Percentiles rank a stretch among this genome's conserved stretches.
phyloP scores from a whole-genome alignment of 768 basidiomycete genomes.

The Paxillus ammoniavirescens region DNA sequence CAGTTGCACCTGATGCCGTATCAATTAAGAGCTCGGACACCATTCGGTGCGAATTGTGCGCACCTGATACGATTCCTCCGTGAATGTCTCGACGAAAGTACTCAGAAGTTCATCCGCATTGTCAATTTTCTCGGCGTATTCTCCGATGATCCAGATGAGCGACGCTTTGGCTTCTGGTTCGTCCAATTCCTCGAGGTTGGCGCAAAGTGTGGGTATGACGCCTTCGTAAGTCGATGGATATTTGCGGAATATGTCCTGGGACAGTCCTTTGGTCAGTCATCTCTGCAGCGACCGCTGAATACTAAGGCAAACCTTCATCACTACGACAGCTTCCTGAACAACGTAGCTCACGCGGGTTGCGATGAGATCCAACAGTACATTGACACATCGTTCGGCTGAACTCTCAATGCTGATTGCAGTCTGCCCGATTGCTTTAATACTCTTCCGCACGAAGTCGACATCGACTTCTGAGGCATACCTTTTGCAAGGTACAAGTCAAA shows the following conservation, averaged over 20 bases:
- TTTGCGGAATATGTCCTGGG: slow-evolving; percentile 95
- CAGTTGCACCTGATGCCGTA: slow-evolving; percentile 56
- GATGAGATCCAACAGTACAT: slow-evolving; percentile 90
- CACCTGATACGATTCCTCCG: slow-evolving; percentile 90
- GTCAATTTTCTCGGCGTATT: slow-evolving; percentile 96
- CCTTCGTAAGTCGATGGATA: slow-evolving; percentile 97
- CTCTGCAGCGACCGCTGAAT: no score
- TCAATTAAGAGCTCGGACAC: background rate
- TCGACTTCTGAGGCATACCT: slow-evolving; percentile 98
- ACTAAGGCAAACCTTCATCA: slow-evolving; percentile 79
- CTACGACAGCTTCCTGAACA: slow-evolving; percentile 96
- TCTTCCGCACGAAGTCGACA: slow-evolving; percentile 95
- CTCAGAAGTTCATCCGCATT: slow-evolving; percentile 92
- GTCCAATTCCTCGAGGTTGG: slow-evolving; percentile 93
- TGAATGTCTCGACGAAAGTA: slow-evolving; percentile 89
- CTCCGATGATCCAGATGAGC: slow-evolving; percentile 98
- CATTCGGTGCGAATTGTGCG: background rate
- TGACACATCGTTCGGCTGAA: slow-evolving; percentile 92
- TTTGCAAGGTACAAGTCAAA: slow-evolving; percentile 4
- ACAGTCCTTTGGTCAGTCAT: background rate
- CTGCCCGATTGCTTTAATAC: slow-evolving; percentile 94
- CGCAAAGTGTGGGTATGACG: slow-evolving; percentile 91
- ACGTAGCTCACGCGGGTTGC: slow-evolving; percentile 94
- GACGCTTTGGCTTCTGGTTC: slow-evolving; percentile 98
- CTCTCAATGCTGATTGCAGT: slow-evolving; percentile 93